Evolutionary conservation across 345 rosid genomes (phyloP).

Genomic region (Eucalyptus dawsonii): DNA sequence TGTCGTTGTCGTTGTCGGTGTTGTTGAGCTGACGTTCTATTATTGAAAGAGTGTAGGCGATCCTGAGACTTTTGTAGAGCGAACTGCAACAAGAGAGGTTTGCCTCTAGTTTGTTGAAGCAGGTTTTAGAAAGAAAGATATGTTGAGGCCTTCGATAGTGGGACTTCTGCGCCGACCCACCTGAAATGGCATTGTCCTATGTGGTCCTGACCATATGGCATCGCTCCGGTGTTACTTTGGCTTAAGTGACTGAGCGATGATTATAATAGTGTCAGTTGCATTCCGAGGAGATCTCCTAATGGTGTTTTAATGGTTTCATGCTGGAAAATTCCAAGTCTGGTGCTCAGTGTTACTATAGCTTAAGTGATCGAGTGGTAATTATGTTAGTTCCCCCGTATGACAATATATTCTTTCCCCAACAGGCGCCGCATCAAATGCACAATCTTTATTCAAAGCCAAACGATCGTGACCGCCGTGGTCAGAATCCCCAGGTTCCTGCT

Average conservation of each 20-base stretch:
- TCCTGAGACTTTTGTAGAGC: neutral
- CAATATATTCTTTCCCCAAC: neutral
- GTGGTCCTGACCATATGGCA: neutral
- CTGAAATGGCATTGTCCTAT: neutral
- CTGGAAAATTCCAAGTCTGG: neutral
- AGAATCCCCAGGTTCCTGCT: slow-evolving; percentile 12
- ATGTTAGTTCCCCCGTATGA: neutral
- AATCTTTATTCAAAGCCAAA: slow-evolving; percentile 43
- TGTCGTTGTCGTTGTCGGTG: neutral
- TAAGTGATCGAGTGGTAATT: neutral
- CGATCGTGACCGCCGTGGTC: slow-evolving; percentile 57
- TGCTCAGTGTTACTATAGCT: neutral
- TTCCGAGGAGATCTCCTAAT: neutral
- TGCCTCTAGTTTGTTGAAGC: neutral
- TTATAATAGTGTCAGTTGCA: neutral
- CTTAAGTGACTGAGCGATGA: neutral
- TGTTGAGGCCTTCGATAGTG: neutral
- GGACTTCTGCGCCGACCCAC: neutral
- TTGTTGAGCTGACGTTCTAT: neutral
- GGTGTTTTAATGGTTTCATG: neutral
- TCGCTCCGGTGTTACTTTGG: neutral
- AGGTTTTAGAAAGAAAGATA: neutral
- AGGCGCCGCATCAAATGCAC: slow-evolving; percentile 23
- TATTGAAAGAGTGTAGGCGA: neutral
- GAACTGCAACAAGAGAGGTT: neutral